Conservation (phyloP, 441 rosid species). For the Gossypium davidsonii region DNA sequence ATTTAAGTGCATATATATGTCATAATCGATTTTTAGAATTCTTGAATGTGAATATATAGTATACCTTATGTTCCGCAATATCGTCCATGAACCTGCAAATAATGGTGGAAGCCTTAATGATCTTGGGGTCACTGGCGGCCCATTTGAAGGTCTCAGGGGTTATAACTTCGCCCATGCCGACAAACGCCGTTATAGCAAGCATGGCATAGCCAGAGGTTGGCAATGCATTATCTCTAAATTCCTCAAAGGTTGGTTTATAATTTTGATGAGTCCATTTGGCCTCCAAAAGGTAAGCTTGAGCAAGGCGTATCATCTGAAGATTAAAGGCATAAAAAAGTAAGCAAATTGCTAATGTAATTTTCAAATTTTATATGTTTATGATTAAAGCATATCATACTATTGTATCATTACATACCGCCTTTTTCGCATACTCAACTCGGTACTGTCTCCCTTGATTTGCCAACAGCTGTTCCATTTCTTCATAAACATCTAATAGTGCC, state of each 20-base stretch:
- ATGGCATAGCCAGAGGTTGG: not conserved
- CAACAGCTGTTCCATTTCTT: constrained; percentile 22
- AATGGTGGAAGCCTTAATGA: constrained; percentile 8
- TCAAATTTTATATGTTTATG: not conserved
- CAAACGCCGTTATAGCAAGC: not conserved
- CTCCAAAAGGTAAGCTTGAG: constrained; percentile 7
- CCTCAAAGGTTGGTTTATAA: constrained; percentile 20
- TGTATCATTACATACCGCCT: not conserved
- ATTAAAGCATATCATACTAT: not conserved
- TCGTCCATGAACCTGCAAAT: constrained; percentile 27
- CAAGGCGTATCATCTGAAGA: constrained; percentile 3
- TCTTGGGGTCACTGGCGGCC: constrained; percentile 19
- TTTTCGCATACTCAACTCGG: not conserved
- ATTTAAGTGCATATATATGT: too few relatives aligned
- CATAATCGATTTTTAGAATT: not conserved
- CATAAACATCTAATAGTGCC: constrained; percentile 16
- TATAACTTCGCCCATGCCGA: constrained; percentile 22
- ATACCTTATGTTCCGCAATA: constrained; percentile 21
- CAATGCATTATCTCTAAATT: not conserved
- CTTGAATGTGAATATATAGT: not conserved
- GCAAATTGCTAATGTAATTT: too few relatives aligned
- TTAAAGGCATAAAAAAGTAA: not conserved
- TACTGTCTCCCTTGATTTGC: constrained; percentile 16
- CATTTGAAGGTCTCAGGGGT: constrained; percentile 26
- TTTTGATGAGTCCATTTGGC: constrained; percentile 16